These are phyloP conservation scores for Limtongia smithiae DNA, from an alignment of 805 yeast species.

Conservation along the genomic window DNA sequence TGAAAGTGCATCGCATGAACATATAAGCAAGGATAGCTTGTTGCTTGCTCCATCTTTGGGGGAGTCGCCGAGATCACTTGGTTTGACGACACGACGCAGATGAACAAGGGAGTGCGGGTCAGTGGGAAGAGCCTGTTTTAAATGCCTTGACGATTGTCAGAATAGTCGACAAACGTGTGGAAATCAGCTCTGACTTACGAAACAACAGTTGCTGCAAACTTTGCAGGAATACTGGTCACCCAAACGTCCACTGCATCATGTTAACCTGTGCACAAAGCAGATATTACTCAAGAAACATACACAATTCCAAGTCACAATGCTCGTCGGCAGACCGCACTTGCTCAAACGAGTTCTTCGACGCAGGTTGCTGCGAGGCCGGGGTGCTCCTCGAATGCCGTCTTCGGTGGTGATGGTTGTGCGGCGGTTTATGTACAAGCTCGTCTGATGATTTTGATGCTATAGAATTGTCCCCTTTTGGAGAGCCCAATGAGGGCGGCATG, in stretches of 20 bases:
- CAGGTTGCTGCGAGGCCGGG: neutral
- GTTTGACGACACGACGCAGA: slow-evolving; percentile 37
- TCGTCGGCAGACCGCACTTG: slow-evolving; percentile 15
- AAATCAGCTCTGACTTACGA: slow-evolving; percentile 21
- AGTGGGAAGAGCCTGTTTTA: slow-evolving; percentile 36
- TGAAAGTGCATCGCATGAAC: no score
- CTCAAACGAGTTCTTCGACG: slow-evolving; percentile 2
- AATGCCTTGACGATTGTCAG: slow-evolving; percentile 15
- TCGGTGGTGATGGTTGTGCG: slow-evolving; percentile 21
- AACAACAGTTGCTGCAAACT: slow-evolving; percentile 32
- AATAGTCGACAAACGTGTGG: neutral
- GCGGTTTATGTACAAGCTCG: slow-evolving; percentile 15
- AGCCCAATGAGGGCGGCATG: no score
- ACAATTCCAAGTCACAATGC: slow-evolving; percentile 15
- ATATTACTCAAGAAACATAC: slow-evolving; percentile 1
- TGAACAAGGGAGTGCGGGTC: slow-evolving; percentile 38
- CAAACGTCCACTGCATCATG: slow-evolving; percentile 36
- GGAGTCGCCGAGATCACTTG: neutral
- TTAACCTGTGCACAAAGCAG: no score
- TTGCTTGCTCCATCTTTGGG: no score
- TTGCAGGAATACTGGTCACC: slow-evolving; percentile 37
- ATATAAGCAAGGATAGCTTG: slow-evolving; percentile 44
- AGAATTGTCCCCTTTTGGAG: no score
- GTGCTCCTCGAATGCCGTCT: slow-evolving; percentile 5
- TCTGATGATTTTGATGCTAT: neutral